phyloP scores from a whole-genome alignment of 352 stramenopile genomes.

The Phytopythium litorale region DNA sequence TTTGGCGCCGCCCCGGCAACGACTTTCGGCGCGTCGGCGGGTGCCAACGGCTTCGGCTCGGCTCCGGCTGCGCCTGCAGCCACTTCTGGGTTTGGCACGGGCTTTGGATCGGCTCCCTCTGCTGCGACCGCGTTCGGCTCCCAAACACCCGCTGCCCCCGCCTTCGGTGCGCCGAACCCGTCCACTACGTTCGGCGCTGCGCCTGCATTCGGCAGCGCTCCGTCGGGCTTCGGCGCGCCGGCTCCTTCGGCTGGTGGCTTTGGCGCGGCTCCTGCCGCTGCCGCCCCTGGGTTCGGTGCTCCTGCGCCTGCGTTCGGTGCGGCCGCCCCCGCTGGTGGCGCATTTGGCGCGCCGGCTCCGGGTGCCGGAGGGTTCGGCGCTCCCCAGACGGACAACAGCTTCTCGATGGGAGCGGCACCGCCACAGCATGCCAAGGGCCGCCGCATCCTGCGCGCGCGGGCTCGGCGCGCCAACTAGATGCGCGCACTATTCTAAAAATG shows the following conservation, averaged over 20 bases:
- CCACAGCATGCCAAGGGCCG: constrained; percentile 39
- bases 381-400: constrained; percentile 41
- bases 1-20: constrained; percentile 16
- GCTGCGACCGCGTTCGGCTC: constrained; percentile 10
- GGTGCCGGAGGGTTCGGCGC: constrained; percentile 26
- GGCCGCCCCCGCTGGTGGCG: constrained; percentile 9
- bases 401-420: constrained; percentile 62
- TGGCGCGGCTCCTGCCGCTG: constrained; percentile 12
- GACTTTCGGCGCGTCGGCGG: constrained; percentile 21
- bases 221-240: constrained; percentile 15
- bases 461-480: constrained; percentile 9
- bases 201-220: constrained; percentile 22
- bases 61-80: background rate
- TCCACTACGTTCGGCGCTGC: constrained; percentile 13
- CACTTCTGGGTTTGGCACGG: background rate
- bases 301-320: background rate
- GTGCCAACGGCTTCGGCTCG: constrained; percentile 32
- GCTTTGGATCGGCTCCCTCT: constrained; percentile 1
- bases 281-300: constrained; percentile 16
- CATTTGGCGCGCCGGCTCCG: constrained; percentile 24
- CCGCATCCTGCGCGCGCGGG: constrained; percentile 58
- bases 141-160: background rate
- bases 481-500: background rate
- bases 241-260: constrained; percentile 14
- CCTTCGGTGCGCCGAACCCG: background rate